phyloP scores from a whole-genome alignment of 208 protist species.

The Phytomonas francai region DNA sequence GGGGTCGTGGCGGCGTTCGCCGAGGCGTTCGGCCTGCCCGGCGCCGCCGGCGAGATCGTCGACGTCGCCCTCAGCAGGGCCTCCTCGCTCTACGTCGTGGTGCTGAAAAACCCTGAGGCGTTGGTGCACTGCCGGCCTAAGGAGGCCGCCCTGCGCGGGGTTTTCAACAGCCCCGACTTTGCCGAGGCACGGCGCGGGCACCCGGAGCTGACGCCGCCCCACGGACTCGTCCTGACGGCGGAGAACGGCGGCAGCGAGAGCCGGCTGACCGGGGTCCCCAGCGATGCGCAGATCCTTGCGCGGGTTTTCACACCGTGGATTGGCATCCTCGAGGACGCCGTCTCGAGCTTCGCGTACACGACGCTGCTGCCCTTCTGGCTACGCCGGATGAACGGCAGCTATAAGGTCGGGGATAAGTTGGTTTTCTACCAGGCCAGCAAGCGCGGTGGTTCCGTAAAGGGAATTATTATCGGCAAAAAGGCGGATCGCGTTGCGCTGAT shows the following conservation, averaged over 20 bases:
- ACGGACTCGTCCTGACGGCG: conserved; percentile 28
- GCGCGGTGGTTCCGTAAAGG: conserved; percentile 34
- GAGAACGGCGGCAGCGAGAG: conserved; percentile 26
- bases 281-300: conserved; percentile 36
- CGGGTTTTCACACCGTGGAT: conserved; percentile 68
- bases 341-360: conserved; percentile 44
- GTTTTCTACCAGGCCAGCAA: conserved; percentile 52
- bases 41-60: conserved; percentile 28
- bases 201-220: conserved; percentile 17
- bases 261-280: conserved; percentile 12
- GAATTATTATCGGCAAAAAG: conserved; percentile 53
- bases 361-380: conserved; percentile 51
- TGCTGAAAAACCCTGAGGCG: conserved; percentile 22
- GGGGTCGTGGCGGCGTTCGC: conserved; percentile 19
- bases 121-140: conserved; percentile 30
- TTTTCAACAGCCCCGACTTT: conserved; percentile 26
- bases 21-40: conserved; percentile 30
- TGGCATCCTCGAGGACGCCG: conserved; percentile 57
- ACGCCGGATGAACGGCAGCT: conserved; percentile 25
- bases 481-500: conserved; percentile 55
- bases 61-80: conserved; percentile 28
- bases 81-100: conserved; percentile 34
- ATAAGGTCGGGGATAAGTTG: conserved; percentile 43
- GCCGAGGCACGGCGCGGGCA: conserved; percentile 22
- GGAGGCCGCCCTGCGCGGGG: conserved; percentile 13